Conservation (phyloP, 305 asterid species). For the Fraxinus greggii region DNA sequence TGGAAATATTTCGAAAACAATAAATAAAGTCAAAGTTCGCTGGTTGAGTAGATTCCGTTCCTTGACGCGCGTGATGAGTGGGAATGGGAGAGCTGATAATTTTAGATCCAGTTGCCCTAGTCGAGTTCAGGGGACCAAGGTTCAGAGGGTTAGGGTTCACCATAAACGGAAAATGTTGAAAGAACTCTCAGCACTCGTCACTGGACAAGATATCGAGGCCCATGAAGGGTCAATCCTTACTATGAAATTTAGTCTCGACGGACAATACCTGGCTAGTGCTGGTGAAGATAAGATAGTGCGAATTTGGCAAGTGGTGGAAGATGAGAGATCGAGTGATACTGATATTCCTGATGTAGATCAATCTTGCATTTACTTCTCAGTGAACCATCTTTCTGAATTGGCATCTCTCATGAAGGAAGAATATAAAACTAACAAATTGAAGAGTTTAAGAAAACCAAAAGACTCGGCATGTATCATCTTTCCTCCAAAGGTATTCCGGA, state of each 20-base stretch:
- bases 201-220: constrained; percentile 73
- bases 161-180: constrained; percentile 52
- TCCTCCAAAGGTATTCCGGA: constrained; percentile 81
- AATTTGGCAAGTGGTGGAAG: constrained; percentile 91
- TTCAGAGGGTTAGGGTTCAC: constrained; percentile 61
- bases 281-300: constrained; percentile 81
- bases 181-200: constrained; percentile 82
- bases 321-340: constrained; percentile 53
- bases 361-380: constrained; percentile 74
- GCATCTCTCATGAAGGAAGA: constrained; percentile 55
- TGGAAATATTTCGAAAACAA: constrained; percentile 22
- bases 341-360: constrained; percentile 75
- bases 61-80: constrained; percentile 42
- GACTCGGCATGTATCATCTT: constrained; percentile 86
- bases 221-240: constrained; percentile 79
- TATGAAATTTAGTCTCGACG: constrained; percentile 90
- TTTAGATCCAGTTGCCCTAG: constrained; percentile 17
- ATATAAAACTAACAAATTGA: constrained; percentile 42
- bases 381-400: constrained; percentile 73
- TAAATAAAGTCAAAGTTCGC: constrained; percentile 43
- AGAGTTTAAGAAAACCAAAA: constrained; percentile 45
- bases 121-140: constrained; percentile 32
- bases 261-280: constrained; percentile 79
- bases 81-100: constrained; percentile 33
- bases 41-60: constrained; percentile 62